phyloP scores from a whole-genome alignment of 2,329 filamentous ascomycete genomes.

The Sporothrix luriei region DNA sequence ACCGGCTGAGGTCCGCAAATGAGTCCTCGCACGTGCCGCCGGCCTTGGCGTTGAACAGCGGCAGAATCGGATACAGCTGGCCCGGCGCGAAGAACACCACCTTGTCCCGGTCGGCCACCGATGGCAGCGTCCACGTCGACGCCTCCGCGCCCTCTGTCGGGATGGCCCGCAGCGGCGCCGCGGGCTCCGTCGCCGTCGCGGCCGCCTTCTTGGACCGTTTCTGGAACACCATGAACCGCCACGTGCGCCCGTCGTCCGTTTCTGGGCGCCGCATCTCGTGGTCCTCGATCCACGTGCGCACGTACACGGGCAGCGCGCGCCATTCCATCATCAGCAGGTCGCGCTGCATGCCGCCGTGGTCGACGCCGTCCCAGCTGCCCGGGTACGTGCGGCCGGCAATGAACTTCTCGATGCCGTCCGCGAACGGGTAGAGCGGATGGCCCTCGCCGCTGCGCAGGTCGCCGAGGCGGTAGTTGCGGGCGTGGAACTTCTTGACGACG shows the following conservation, averaged over 20 bases:
- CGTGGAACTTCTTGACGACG: slow-evolving; percentile 39
- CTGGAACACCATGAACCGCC: slow-evolving; percentile 36
- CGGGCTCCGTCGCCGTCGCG: slow-evolving; percentile 41
- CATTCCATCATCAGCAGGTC: slow-evolving; percentile 47
- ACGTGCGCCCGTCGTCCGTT: slow-evolving; percentile 32
- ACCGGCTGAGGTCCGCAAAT: slow-evolving; percentile 37
- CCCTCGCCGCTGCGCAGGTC: slow-evolving; percentile 36
- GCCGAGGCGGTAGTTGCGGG: slow-evolving; percentile 40
- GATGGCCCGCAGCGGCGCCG: slow-evolving; percentile 19
- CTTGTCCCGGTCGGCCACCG: slow-evolving; percentile 35
- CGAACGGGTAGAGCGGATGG: slow-evolving; percentile 38
- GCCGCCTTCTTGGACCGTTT: slow-evolving; percentile 33
- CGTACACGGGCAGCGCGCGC: slow-evolving; percentile 41
- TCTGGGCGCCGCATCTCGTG: slow-evolving; percentile 34
- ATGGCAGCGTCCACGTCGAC: slow-evolving; percentile 29
- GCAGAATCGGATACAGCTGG: slow-evolving; percentile 48
- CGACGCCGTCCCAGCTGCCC: slow-evolving; percentile 49
- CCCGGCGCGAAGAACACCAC: slow-evolving; percentile 48
- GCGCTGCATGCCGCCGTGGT: slow-evolving; percentile 46
- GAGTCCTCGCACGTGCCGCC: slow-evolving; percentile 41
- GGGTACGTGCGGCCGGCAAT: slow-evolving; percentile 41
- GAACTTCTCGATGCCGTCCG: slow-evolving; percentile 39
- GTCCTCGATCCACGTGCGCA: slow-evolving; percentile 45
- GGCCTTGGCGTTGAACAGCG: slow-evolving; percentile 46
- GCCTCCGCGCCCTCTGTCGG: slow-evolving; percentile 25